Evolutionary conservation across 2,329 filamentous ascomycete genomes (phyloP).

Genomic region (Diaporthe sp.): DNA sequence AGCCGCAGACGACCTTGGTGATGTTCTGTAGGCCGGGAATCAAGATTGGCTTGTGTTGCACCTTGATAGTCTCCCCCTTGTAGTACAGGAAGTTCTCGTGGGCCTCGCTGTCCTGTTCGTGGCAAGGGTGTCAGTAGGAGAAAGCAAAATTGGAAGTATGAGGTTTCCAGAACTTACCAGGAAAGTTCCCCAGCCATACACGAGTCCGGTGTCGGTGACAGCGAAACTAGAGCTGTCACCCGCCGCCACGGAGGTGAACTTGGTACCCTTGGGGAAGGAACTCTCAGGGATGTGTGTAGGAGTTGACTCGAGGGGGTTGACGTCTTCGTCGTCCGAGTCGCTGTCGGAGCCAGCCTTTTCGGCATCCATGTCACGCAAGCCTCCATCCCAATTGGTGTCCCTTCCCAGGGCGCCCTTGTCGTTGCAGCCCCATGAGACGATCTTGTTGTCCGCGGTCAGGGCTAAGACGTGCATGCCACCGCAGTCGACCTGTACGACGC

Average conservation of each 20-base stretch:
- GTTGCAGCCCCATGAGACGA: slow-evolving; percentile 79
- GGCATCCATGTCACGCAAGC: slow-evolving; percentile 54
- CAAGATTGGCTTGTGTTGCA: slow-evolving; percentile 53
- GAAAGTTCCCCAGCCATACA: slow-evolving; percentile 78
- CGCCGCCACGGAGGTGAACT: slow-evolving; percentile 70
- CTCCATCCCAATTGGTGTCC: slow-evolving; percentile 69
- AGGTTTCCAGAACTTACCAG: slow-evolving; percentile 57
- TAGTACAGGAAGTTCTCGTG: slow-evolving; percentile 39
- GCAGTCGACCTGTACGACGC: slow-evolving; percentile 69
- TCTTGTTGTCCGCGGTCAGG: slow-evolving; percentile 74
- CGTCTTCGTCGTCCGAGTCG: slow-evolving; percentile 57
- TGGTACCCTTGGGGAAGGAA: slow-evolving; percentile 64
- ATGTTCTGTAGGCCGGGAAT: slow-evolving; percentile 69
- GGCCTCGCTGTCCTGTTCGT: slow-evolving; percentile 42
- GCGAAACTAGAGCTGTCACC: slow-evolving; percentile 73
- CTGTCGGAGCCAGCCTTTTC: slow-evolving; percentile 72
- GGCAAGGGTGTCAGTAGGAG: slow-evolving; percentile 24
- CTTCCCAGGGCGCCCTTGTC: slow-evolving; percentile 76
- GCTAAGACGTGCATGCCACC: slow-evolving; percentile 78
- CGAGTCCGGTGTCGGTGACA: slow-evolving; percentile 70
- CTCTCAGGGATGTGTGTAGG: slow-evolving; percentile 66
- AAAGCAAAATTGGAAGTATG: neutral
- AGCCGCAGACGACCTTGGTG: slow-evolving; percentile 64
- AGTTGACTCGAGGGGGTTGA: slow-evolving; percentile 72
- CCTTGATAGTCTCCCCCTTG: slow-evolving; percentile 40